These are phyloP conservation scores for Zygotorulaspora sp. DNA, from an alignment of 805 yeast genomes.

Conservation along the genomic window DNA sequence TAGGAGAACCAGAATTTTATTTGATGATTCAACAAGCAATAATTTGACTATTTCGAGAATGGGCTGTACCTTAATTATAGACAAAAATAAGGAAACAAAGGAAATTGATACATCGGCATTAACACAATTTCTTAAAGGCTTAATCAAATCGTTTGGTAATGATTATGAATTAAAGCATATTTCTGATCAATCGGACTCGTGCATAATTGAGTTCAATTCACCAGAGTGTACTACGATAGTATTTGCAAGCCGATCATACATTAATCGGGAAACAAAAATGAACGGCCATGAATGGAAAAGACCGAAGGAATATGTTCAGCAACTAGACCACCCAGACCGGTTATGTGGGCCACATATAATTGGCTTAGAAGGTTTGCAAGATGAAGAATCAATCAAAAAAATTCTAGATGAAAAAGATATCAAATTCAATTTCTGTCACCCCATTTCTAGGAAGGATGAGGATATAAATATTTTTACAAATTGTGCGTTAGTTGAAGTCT, in stretches of 20 bases:
- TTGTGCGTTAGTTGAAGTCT: slow-evolving; percentile 25
- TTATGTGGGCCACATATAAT: slow-evolving; percentile 22
- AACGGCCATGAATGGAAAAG: slow-evolving; percentile 23
- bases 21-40: slow-evolving; percentile 31
- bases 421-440: slow-evolving; percentile 8
- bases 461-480: slow-evolving; percentile 22
- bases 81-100: slow-evolving; percentile 12
- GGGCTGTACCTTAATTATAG: slow-evolving; percentile 28
- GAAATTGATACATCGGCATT: neutral
- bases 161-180: slow-evolving; percentile 6
- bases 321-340: slow-evolving; percentile 17
- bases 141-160: slow-evolving; percentile 11
- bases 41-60: slow-evolving; percentile 27
- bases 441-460: slow-evolving; percentile 7
- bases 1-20: slow-evolving; percentile 33
- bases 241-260: slow-evolving; percentile 21
- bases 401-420: slow-evolving; percentile 11
- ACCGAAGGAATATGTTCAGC: slow-evolving; percentile 27
- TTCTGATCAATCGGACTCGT: slow-evolving; percentile 3
- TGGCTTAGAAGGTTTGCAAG: slow-evolving; percentile 16
- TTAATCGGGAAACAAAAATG: slow-evolving; percentile 17
- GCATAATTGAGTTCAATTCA: slow-evolving; percentile 18
- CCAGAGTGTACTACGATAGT: slow-evolving; percentile 22
- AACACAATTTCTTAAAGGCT: slow-evolving; percentile 5
- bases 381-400: slow-evolving; percentile 10